phyloP scores from a whole-genome alignment of 192 early-diverging fungal species.

The Phlyctochytrium bullatum region DNA sequence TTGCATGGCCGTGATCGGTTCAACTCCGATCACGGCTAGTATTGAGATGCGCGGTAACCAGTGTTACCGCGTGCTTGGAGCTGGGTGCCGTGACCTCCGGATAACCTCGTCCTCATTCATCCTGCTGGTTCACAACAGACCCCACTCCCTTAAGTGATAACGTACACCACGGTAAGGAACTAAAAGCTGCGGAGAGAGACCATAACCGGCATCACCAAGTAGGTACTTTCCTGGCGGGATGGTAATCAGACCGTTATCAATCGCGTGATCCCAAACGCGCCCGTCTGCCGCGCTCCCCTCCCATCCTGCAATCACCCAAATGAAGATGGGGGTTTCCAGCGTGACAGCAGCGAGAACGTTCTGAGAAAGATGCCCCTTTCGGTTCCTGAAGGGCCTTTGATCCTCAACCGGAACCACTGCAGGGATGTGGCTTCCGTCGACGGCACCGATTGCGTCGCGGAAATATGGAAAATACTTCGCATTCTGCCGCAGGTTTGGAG shows the following conservation, averaged over 20 bases:
- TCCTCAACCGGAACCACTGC: slow-evolving; percentile 3
- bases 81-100: no score
- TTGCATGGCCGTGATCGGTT: no score
- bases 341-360: slow-evolving; percentile 9
- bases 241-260: slow-evolving; percentile 11
- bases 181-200: not conserved
- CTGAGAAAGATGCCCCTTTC: not conserved
- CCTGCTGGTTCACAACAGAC: no score
- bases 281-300: slow-evolving; percentile 19
- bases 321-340: slow-evolving; percentile 13
- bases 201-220: slow-evolving; percentile 18
- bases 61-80: no score
- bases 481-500: no score
- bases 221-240: slow-evolving; percentile 8
- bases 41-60: no score
- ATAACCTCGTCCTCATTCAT: no score
- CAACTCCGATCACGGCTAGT: no score
- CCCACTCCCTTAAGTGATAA: slow-evolving; percentile 21
- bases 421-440: slow-evolving; percentile 20
- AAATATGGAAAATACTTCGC: no score
- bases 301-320: slow-evolving; percentile 11
- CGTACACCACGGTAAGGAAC: slow-evolving; percentile 13
- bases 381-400: not conserved
- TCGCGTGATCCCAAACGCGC: slow-evolving; percentile 8
- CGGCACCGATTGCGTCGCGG: slow-evolving; percentile 14